Evolutionary conservation across 2,329 filamentous ascomycete species (phyloP).

Genomic region (Aspergillus clavatus): DNA sequence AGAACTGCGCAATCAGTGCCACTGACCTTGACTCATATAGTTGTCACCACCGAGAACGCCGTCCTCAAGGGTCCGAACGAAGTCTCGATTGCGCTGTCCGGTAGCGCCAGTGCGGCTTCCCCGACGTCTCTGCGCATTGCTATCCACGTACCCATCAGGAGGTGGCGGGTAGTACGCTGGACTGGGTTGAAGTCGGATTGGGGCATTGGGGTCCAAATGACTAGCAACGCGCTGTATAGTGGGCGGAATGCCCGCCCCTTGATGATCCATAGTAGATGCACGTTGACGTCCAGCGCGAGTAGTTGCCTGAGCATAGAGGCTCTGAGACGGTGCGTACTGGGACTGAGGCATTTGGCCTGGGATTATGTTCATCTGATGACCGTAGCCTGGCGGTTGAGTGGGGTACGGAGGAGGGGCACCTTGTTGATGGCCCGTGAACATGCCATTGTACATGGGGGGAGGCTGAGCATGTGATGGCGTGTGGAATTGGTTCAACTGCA

Average conservation of each 20-base stretch:
- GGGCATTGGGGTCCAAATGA: conserved; percentile 89
- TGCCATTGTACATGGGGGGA: conserved; percentile 71
- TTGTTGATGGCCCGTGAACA: conserved; percentile 66
- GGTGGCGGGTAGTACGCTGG: conserved; percentile 96
- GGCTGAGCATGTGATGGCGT: conserved; percentile 44
- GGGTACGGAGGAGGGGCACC: conserved; percentile 75
- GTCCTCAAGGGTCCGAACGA: conserved; percentile 92
- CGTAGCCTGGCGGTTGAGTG: conserved; percentile 65
- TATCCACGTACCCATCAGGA: conserved; percentile 70
- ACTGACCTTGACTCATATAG: conserved; percentile 74
- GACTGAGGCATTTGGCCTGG: conserved; percentile 60
- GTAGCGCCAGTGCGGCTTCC: conserved; percentile 62
- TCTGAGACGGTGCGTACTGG: conserved; percentile 68
- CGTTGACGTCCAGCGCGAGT: conserved; percentile 77
- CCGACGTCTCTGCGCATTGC: conserved; percentile 64
- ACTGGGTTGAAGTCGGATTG: conserved; percentile 89
- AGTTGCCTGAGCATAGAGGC: conserved; percentile 67
- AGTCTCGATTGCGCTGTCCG: conserved; percentile 64
- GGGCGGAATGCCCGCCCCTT: conserved; percentile 85
- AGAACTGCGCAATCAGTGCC: conserved; percentile 47
- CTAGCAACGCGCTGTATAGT: conserved; percentile 92
- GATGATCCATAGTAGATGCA: conserved; percentile 93
- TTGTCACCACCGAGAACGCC: conserved; percentile 81
- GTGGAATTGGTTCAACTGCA: conserved; percentile 55
- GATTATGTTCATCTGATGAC: conserved; percentile 66